Base-by-base conservation (phyloP, 2,329 filamentous ascomycete genomes). In the Tothia fuscella region DNA sequence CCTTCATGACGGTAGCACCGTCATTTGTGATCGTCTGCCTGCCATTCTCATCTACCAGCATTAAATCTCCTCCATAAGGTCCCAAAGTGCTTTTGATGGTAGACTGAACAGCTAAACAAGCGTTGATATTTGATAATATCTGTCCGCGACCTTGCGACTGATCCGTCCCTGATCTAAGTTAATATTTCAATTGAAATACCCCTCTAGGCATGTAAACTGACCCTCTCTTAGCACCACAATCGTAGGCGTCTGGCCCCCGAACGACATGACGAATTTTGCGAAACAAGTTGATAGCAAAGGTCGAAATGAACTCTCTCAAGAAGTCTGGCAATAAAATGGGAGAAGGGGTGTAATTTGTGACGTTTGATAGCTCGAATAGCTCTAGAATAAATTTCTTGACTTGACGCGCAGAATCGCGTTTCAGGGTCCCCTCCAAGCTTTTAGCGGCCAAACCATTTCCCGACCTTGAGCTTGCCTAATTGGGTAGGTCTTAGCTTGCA, bases 1-100 rank as follows among this genome's bases (percentile, higher is more conserved):
- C 84, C 80, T 95, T 96, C 91, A 98, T 98, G 47, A 96, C 91
- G 38, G 91, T 98, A 37, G 91, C 91, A 58, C 91, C 91, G 68
- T 98, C 91, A 66, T 98, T 98, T 54, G 91, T 98, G 60, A 98
- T 96, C 42, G 91, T 98, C 68, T 95, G 87, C 63, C 69, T 80
- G 62, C 91, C 91, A 71, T 95, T 95, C 63, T 79, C 80, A 65
- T 96, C 91, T 43, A 96, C 89, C 67, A 98, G 80, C 61, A 98
- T 73, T 60, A 96, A 68, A 67, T 98, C 91, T 57, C 91, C 91
- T 60, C 91, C 91, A 66, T 96, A 98, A 25, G 91, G 91, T 30
- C 91, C 91, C 26, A 98, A 74, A 16, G 91, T 98, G 56, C 82
- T 85, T 70, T 93, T 93, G 68, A 98, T 89, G 46, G 89, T 96